Evolutionary conservation across 257 asterid genomes (phyloP).

Genomic region (Solanum sejunctum): DNA sequence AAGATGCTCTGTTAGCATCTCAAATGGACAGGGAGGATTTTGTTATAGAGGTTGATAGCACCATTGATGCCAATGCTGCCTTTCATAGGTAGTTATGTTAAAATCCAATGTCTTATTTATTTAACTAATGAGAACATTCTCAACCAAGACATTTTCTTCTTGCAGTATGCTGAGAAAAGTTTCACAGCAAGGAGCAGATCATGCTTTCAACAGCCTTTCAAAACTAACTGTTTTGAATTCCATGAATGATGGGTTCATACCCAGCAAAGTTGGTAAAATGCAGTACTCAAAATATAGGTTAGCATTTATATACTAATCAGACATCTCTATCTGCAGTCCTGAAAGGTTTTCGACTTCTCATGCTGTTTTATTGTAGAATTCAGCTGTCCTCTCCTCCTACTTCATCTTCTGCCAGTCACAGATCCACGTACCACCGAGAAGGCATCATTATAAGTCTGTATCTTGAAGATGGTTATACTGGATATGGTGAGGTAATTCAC

Average conservation of each 20-base stretch:
- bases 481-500: constrained; percentile 74
- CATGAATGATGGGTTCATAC: constrained; percentile 12
- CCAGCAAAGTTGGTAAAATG: constrained; percentile 47
- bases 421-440: constrained; percentile 49
- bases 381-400: constrained; percentile 86
- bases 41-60: constrained; percentile 83
- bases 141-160: constrained; percentile 13
- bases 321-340: not conserved
- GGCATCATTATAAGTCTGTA: constrained; percentile 60
- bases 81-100: constrained; percentile 56
- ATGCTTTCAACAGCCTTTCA: constrained; percentile 45
- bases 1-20: constrained; percentile 55
- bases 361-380: constrained; percentile 38
- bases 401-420: constrained; percentile 37
- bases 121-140: not conserved
- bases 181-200: constrained; percentile 53
- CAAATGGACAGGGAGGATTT: constrained; percentile 58
- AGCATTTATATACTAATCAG: constrained; percentile 7
- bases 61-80: constrained; percentile 57
- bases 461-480: constrained; percentile 77
- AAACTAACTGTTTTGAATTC: constrained; percentile 31
- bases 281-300: constrained; percentile 69
- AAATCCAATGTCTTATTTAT: not conserved
- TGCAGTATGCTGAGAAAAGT: constrained; percentile 62
- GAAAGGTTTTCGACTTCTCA: not conserved